Conservation (phyloP, 2,329 filamentous ascomycete genomes). For the Paracorniculantispora psalliotae region DNA sequence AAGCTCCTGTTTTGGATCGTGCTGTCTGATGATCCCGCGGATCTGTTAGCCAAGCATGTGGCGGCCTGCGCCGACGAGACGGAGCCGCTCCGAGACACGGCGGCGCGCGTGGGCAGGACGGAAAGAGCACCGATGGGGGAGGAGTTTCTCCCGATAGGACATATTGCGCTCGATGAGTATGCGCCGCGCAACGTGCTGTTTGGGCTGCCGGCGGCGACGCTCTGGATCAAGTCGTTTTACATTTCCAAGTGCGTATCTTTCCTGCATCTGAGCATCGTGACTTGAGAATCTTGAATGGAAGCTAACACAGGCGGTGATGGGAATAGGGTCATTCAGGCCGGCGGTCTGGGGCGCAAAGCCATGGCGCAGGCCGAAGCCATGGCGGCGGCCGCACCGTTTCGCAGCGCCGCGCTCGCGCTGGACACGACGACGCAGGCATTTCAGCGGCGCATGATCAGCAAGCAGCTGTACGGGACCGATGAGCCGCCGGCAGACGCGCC, state of each 20-base stretch:
- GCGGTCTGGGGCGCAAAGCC: conserved; percentile 31
- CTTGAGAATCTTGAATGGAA: no score
- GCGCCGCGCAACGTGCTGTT: conserved; percentile 27
- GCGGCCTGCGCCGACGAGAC: background rate
- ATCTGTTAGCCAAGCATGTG: conserved; percentile 26
- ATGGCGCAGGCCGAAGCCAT: conserved; percentile 32
- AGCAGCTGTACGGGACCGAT: conserved; percentile 24
- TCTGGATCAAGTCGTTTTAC: conserved; percentile 38
- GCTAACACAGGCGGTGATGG: no score
- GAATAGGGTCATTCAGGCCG: conserved; percentile 28
- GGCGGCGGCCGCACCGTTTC: conserved; percentile 27
- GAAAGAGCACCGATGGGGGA: conserved; percentile 25
- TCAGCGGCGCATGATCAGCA: conserved; percentile 22
- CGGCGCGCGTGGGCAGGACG: conserved; percentile 23
- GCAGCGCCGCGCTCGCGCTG: conserved; percentile 29
- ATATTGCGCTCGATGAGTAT: conserved; percentile 33
- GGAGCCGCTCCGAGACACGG: conserved; percentile 30
- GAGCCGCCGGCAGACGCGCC: conserved; percentile 22
- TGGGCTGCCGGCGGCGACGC: conserved; percentile 26
- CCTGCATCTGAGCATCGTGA: no score
- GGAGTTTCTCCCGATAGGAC: conserved; percentile 35
- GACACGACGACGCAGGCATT: conserved; percentile 30
- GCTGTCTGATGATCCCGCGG: conserved; percentile 11
- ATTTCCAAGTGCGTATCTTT: conserved; percentile 28
- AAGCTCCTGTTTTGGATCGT: conserved; percentile 39